Evolutionary conservation across 1,284 basidiomycete species (phyloP), one percentile per base, ranked within the genome.

Genomic region (Tylopilus sp.): DNA sequence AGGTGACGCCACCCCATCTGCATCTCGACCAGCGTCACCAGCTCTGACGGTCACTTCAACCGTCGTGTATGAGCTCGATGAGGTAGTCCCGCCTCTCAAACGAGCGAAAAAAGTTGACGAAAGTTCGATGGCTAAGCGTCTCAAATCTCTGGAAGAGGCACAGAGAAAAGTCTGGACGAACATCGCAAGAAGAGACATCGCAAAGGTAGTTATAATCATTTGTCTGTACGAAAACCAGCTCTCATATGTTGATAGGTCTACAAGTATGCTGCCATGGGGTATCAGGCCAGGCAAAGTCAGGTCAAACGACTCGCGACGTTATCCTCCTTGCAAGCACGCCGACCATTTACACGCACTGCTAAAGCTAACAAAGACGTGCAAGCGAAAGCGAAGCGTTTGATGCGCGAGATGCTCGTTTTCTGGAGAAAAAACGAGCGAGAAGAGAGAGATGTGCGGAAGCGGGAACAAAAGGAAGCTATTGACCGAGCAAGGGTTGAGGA

Each of bases 351-450:
- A n/a, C 82, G 84, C 55, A 87, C 89, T 13, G 81, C 84, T 28
- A 96, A 92, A 70, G 81, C 84, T 16, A 81, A 79, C 57, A 98
- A 98, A 70, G 93, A 97, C 54, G 78, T 86, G 4, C 92, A 94
- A 65, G 83, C 85, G 21, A 94, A 92, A 66, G 86, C 86, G 11
- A 93, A 92, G 64, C 81, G 89, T 33, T 74, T 94, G 36, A 93
- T 94, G 89, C 84, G 89, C 34, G 88, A 96, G 74, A 94, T 98
- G 86, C 84, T 97, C 58, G 84, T 94, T 26, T 97, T 94, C 73
- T 98, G 94, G 93, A 92, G 90, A 72, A 95, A 94, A 72, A 98
- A 98, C 63, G 96, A 99, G 68, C 94, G 95, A 65, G 88, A 91
- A 67, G 95, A 98, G 71, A 77, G 94, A 47, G 93, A 98, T 54